Evolutionary conservation across 352 stramenopile species (phyloP).

Genomic region (Phytophthora boehmeriae): DNA sequence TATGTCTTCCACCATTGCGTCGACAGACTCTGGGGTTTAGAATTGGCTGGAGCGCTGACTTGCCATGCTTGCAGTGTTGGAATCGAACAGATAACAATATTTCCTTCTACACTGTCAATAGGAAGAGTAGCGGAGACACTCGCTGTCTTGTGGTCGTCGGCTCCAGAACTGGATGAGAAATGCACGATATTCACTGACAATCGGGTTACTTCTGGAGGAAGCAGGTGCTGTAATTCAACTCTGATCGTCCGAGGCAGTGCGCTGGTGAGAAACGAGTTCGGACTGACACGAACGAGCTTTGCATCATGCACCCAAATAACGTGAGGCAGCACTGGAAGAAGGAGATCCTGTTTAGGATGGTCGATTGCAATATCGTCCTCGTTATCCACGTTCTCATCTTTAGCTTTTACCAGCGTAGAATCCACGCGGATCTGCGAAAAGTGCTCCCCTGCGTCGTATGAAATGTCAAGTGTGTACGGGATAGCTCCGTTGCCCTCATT

Average conservation of each 20-base stretch:
- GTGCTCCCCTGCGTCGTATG: slow-evolving; percentile 54
- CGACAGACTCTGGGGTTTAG: slow-evolving; percentile 11
- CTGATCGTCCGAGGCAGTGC: slow-evolving; percentile 44
- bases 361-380: slow-evolving; percentile 8
- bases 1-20: slow-evolving; percentile 46
- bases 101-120: slow-evolving; percentile 27
- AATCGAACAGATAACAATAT: slow-evolving; percentile 43
- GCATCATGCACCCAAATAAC: slow-evolving; percentile 57
- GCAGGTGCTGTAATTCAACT: slow-evolving; percentile 42
- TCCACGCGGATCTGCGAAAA: slow-evolving; percentile 47
- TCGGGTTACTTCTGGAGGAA: slow-evolving; percentile 21
- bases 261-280: slow-evolving; percentile 61
- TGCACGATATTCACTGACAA: slow-evolving; percentile 25
- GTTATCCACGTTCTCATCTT: slow-evolving; percentile 8
- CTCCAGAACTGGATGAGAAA: background rate
- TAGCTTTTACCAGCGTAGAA: slow-evolving; percentile 9
- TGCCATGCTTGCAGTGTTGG: slow-evolving; percentile 51
- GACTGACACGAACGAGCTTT: slow-evolving; percentile 36
- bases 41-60: slow-evolving; percentile 5
- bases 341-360: slow-evolving; percentile 7
- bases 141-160: slow-evolving; percentile 8
- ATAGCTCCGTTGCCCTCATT: slow-evolving; percentile 20
- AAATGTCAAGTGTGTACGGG: slow-evolving; percentile 56
- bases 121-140: slow-evolving; percentile 25
- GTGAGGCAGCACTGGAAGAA: slow-evolving; percentile 15